Evolutionary conservation across 1,139 yeast genomes (phyloP), one percentile per base, ranked within the genome.

Genomic region (Debaryomycetaceae sp.): DNA sequence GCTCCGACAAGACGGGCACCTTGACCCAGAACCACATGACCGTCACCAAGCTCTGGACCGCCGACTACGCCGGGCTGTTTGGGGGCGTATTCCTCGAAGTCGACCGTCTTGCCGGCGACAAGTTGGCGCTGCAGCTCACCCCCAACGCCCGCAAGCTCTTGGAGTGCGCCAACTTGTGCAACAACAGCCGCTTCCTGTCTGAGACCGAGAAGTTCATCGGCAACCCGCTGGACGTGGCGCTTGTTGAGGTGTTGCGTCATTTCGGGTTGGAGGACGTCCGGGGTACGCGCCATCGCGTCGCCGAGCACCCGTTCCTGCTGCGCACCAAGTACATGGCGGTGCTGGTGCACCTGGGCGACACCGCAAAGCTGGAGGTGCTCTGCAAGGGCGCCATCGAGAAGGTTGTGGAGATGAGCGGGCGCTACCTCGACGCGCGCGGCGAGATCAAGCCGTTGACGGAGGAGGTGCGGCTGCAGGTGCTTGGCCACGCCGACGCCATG

Each of bases 1-100:
- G 97, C 54, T 78, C 94, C 14, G 97, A 89, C 60, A 89, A 89
- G 49, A 89, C 97, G 2, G 97, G 97, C 39, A 91, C 97, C 3
- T 69, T 89, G 43, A 91, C 98, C 16, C 85, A 84, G 57, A 91
- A 91, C 56, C 93, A 83, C 52, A 86, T 91, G 94, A 83, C 96
- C 3, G 88, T 85, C 7, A 82, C 91, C 18, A 83, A 84, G 45
- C 49, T 85, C 12, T 89, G 96, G 95, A 69, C 95, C 10, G 65
- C 77, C 27, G 89, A 76, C 42, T 81, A 81, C 75, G 66, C 71
- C 16, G 71, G 71, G n/a, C 65, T 69, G 25, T 63, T 66, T 37
- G 61, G 63, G 38, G 52, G 57, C 27, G 72, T 72, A 4, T 66
- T 56, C 36, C 49, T 76, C 38, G 59, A 65, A n/a, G 63, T 78